Base-by-base conservation (phyloP, 2,329 filamentous ascomycete species). In the Aspergillus sp. region DNA sequence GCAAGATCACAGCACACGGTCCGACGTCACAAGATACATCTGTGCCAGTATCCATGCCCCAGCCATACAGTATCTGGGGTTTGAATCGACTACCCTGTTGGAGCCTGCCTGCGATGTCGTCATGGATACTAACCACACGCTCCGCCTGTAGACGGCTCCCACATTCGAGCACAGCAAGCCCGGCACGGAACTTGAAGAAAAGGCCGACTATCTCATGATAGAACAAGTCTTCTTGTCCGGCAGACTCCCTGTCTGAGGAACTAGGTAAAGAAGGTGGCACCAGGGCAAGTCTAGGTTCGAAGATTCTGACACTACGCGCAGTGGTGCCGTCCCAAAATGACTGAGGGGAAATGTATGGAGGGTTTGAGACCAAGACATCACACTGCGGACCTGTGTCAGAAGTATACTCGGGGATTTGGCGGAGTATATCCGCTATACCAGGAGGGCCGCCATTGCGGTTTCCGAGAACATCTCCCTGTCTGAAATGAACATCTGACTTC, bases 361-460 rank as follows among this genome's bases (percentile, higher is more conserved):
- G 94, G 64, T 99, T 99, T 1, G 88, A 88, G 33, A 94, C 82
- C 1, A 99, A 72, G 3, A 97, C 73, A 56, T 95, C 85, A 64
- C 71, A 73, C 19, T 51, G 45, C 20, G 36, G 36, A 17, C 44
- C 20, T n/a, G 19, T 20, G 24, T 44, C 8, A 8, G 19, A 47
- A 14, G 46, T 26, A 17, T 44, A 46, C 9, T 26, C 20, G 3
- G 36, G 19, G 4, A 35, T 43, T 16, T 51, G 24, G 6, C 14
- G 20, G 2, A 68, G 36, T 10, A 64, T 20, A 14, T 56, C 48
- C 26, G 60, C 51, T 26, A 64, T 33, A 2, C 40, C 41, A n/a
- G 58, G 43, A 2, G 55, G 22, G 14, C 36, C 26, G 9, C 26
- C 14, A 16, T 54, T 17, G 1, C 42, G 24, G 19, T 47, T 10